Percentiles rank a stretch among this genome's conserved stretches.
phyloP scores from a whole-genome alignment of 768 basidiomycete genomes.

The Macrolepiota dolichaula region DNA sequence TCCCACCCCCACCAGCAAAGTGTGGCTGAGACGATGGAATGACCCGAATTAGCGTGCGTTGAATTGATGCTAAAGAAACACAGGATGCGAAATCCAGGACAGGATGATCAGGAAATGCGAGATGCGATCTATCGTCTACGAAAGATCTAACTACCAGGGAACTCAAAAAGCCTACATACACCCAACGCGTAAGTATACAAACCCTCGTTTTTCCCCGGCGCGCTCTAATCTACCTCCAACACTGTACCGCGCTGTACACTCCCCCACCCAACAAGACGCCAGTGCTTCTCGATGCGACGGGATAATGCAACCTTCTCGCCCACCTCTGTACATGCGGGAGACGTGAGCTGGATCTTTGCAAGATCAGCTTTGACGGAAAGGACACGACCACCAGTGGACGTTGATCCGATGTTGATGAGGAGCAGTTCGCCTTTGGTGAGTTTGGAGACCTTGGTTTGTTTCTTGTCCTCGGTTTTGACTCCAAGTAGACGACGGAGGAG shows the following conservation, averaged over 20 bases:
- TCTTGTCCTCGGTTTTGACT: conserved; percentile 98
- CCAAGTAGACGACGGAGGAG: conserved; percentile 93
- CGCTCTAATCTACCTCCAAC: conserved; percentile 68
- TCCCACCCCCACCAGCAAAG: no score
- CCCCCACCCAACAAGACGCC: conserved; percentile 91
- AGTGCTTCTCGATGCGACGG: conserved; percentile 95
- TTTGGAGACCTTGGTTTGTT: conserved; percentile 94
- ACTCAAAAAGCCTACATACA: background rate
- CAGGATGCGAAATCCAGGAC: no score
- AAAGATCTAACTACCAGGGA: background rate
- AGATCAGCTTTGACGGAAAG: conserved; percentile 92
- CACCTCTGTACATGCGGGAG: conserved; percentile 93
- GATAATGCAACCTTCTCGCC: conserved; percentile 97
- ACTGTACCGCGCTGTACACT: conserved; percentile 85
- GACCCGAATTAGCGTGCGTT: no score
- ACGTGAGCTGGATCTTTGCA: conserved; percentile 90
- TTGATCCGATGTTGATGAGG: conserved; percentile 97
- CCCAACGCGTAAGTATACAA: background rate
- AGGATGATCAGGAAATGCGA: background rate
- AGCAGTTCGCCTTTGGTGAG: conserved; percentile 88
- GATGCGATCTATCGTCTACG: background rate
- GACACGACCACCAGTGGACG: conserved; percentile 94
- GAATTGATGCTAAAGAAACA: no score
- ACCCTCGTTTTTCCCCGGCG: no score
- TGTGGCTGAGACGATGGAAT: no score